phyloP scores from a whole-genome alignment of 148 eudicot genomes.

The Chenopodium album region DNA sequence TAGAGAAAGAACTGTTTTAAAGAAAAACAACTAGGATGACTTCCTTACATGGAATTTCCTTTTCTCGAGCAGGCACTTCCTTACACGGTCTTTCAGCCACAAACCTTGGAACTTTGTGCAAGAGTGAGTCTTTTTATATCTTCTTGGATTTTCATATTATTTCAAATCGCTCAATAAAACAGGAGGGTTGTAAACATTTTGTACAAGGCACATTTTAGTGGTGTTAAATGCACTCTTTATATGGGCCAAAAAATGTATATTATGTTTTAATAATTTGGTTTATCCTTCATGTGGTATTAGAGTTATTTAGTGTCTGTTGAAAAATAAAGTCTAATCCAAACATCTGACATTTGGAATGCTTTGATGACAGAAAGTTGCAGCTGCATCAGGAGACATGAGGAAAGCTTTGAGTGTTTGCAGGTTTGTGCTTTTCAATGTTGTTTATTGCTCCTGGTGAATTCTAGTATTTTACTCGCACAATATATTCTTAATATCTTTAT shows the following conservation, averaged over 20 bases:
- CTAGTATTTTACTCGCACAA: background rate
- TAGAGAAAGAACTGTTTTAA: background rate
- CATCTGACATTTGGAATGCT: slow-evolving; percentile 15
- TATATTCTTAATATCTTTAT: background rate
- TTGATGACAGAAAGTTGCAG: slow-evolving; percentile 83
- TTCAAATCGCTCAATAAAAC: background rate
- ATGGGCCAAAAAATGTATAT: no score
- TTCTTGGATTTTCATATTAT: background rate
- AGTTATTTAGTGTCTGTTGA: no score
- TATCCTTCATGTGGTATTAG: background rate
- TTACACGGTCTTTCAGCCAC: slow-evolving; percentile 71
- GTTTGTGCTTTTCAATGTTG: slow-evolving; percentile 33
- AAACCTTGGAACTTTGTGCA: slow-evolving; percentile 92
- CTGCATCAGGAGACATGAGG: slow-evolving; percentile 97
- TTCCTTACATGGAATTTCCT: slow-evolving; percentile 5
- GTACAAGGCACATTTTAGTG: no score
- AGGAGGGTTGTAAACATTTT: background rate
- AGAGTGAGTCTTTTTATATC: slow-evolving; percentile 54
- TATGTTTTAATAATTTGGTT: background rate
- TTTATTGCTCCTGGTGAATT: background rate
- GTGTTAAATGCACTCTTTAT: no score
- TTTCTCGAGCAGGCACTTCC: slow-evolving; percentile 60
- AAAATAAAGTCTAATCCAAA: background rate
- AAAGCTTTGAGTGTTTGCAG: slow-evolving; percentile 92
- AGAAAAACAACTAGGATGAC: background rate